Evolutionary conservation across 371 early-diverging fungal species (phyloP), one percentile per base, ranked within the genome.

Genomic region (Syncephalastrum racemosum): DNA sequence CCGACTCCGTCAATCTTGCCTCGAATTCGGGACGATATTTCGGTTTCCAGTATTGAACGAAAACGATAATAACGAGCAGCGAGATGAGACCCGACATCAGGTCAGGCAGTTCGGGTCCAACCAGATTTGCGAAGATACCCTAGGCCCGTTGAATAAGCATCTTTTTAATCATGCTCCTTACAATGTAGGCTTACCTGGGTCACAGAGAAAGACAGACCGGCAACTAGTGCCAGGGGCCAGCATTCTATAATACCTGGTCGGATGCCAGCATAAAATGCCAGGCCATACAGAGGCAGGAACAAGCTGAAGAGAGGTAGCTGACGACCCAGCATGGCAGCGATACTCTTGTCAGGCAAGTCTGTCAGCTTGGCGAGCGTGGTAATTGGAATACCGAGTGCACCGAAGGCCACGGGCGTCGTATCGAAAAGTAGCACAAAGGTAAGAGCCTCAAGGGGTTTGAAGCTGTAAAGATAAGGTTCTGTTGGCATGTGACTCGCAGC

Each of bases 31-130:
- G 62, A 27, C 71, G 58, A 50, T 73, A 75, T 27, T 58, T 60
- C 0, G 76, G 80, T 18, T 74, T 79, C 80, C 80, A 79, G 43
- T 67, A 79, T 27, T 74, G 80, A 8, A 76, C 76, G 66, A 79
- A 72, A 1, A 56, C 48, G 25, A 79, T 55, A 13, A 68, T 54
- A 12, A 67, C 31, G 15, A 76, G 40, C 20, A 79, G 52, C 16
- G 76, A 76, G 2, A 66, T 67, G 13, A 79, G 57, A 49, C 76
- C 80, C 40, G 76, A 76, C 58, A 76, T 70, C 27, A 79, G 49
- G 56, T 79, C 80, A 14, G 80, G 80, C 14, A 79, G 60, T 52
- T 79, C 80, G 23, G 75, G 74, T 4, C 74, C 74, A 12, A 76
- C 79, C 16, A 78, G 49, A 45, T 78, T 78, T 48, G 75, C 59